Base-by-base conservation (phyloP, 2,329 filamentous ascomycete species). In the Clonostachys rosea region DNA sequence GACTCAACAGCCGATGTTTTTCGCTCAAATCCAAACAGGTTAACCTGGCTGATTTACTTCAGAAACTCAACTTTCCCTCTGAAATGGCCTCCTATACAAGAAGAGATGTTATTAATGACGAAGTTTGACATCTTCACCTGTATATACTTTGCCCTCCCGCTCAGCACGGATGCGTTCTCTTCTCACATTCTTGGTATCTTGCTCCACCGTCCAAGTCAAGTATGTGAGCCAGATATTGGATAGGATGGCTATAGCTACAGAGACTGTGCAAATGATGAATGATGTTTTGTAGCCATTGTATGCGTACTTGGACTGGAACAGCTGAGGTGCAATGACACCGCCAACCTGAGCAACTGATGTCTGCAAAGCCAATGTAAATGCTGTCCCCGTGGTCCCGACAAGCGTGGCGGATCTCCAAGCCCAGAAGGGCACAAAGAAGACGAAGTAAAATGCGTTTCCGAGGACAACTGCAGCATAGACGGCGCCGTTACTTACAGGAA, bases 341-440 rank as follows among this genome's bases (percentile, higher is more conserved):
- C 71, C 71, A 2, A 74, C 59, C 54, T 74, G 71, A 0, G 64
- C 70, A 7, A 73, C 60, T 5, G 64, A 66, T 1, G 63, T 66
- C 49, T 73, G 70, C 10, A 74, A 57, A 0, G 65, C 70, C 3
- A 73, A 57, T 1, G 68, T 69, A 47, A 74, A 73, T 1, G 70
- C 70, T 0, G 70, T 68, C 11, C 68, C 71, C 0, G 71, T 74
- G 6, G 63, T 64, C 3, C 71, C 69, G 2, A 57, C 54, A 2
- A 73, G 56, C 10, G 68, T 69, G 4, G 67, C 64, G 5, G 68
- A 70, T 39, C 69, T 61, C 68, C 68, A 73, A 20, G 64, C 64
- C 70, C 69, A 74, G 51, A 73, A 72, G 1, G 70, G 66, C 13
- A 74, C 69, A 48, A 73, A 72, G 47, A 69, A 72, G 5, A 61